Evolutionary conservation across 192 early-diverging fungal species (phyloP).

Genomic region (Phlyctochytrium planicorne): DNA sequence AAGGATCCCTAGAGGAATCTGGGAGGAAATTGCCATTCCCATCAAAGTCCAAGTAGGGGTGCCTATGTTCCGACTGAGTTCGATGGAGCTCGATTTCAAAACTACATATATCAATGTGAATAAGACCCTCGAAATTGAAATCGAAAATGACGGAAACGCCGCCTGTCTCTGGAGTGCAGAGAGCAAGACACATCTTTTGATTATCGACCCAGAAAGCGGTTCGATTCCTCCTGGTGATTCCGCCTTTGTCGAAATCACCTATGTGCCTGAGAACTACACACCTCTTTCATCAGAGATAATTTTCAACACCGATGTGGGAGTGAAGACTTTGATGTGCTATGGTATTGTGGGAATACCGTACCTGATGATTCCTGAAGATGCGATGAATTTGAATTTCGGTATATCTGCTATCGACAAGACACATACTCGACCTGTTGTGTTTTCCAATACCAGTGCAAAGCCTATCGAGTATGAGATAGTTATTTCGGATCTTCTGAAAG

Average conservation of each 20-base stretch:
- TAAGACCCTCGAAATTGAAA: conserved; percentile 45
- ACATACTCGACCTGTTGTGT: conserved; percentile 35
- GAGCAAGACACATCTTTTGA: conserved; percentile 25
- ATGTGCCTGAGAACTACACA: conserved; percentile 48
- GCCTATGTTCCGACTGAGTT: conserved; percentile 54
- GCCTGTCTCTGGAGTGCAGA: conserved; percentile 50
- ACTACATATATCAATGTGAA: conserved; percentile 61
- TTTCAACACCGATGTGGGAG: conserved; percentile 60
- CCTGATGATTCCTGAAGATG: conserved; percentile 42
- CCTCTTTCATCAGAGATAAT: conserved; percentile 37
- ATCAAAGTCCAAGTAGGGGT: conserved; percentile 52
- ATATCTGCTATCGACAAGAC: conserved; percentile 53
- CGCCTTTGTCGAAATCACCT: conserved; percentile 43
- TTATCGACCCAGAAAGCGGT: conserved; percentile 39
- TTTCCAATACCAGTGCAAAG: conserved; percentile 53
- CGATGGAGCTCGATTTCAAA: conserved; percentile 58
- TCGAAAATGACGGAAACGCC: conserved; percentile 62
- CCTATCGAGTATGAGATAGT: conserved; percentile 53
- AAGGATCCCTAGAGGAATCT: conserved; percentile 44
- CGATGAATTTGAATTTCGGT: conserved; percentile 49
- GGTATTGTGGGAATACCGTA: conserved; percentile 65
- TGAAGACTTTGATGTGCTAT: conserved; percentile 50
- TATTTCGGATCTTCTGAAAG: conserved; percentile 34
- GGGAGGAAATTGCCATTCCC: conserved; percentile 43
- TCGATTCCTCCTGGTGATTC: conserved; percentile 45